These are phyloP conservation scores for Sugiyamaella smithiae DNA, from an alignment of 805 yeast genomes.

Conservation along the genomic window DNA sequence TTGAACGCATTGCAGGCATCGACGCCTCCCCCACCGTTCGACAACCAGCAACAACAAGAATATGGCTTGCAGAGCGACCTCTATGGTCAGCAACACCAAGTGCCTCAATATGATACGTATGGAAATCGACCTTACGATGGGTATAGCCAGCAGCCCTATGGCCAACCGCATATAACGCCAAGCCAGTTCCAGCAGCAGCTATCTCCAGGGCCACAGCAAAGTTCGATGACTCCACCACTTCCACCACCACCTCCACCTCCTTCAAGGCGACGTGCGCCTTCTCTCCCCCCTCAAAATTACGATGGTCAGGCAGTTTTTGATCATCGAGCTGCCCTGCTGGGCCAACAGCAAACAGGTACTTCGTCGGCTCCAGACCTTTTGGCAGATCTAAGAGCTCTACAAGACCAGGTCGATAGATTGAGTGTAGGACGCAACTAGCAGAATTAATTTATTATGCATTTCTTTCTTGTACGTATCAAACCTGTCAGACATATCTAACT, in stretches of 20 bases:
- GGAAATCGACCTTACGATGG: no score
- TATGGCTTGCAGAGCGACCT: no score
- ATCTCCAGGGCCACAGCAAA: background rate
- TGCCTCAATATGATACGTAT: no score
- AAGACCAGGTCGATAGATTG: constrained; percentile 65
- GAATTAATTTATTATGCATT: background rate
- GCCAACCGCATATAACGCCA: no score
- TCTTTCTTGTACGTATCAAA: background rate
- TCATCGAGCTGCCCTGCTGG: constrained; percentile 3
- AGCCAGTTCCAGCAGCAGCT: background rate
- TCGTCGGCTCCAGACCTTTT: constrained; percentile 46
- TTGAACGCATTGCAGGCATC: constrained; percentile 2
- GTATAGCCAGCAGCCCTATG: no score
- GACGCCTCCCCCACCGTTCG: background rate
- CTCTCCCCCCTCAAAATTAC: constrained; percentile 33
- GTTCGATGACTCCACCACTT: no score
- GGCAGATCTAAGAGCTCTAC: constrained; percentile 63
- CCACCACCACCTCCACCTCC: constrained; percentile 26
- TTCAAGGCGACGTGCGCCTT: constrained; percentile 30
- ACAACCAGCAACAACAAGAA: background rate
- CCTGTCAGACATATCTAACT: no score
- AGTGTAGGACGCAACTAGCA: constrained; percentile 10
- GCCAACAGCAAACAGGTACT: constrained; percentile 11
- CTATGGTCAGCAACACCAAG: background rate
- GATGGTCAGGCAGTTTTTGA: background rate